Evolutionary conservation across 495 filamentous ascomycete genomes (phyloP).

Genomic region (Cladorrhinum samala): DNA sequence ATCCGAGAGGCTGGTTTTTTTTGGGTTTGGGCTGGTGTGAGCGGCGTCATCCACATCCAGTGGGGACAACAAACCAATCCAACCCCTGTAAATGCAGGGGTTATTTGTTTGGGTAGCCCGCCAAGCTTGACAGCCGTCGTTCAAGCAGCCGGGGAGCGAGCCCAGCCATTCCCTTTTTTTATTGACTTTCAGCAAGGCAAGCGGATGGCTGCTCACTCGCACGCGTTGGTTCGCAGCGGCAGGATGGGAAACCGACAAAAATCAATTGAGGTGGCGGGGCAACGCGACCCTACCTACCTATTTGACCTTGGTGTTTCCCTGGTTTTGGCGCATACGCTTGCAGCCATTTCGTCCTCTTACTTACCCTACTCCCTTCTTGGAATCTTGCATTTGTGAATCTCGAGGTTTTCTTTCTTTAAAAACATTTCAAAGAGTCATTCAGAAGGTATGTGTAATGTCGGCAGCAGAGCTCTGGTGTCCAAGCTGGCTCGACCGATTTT

Average conservation of each 20-base stretch:
- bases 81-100: too few species aligned
- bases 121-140: not conserved
- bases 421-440: too few species aligned
- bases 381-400: not conserved
- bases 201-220: not conserved
- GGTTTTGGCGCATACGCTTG: not conserved
- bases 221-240: too few species aligned
- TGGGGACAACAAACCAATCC: too few species aligned
- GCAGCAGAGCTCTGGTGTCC: too few species aligned
- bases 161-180: not conserved
- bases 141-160: not conserved
- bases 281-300: slow-evolving; percentile 1
- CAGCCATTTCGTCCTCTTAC: not conserved
- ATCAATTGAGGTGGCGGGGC: slow-evolving; percentile 4
- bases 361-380: not conserved
- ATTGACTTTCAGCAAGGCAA: not conserved
- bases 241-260: not conserved
- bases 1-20: not conserved
- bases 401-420: too few species aligned
- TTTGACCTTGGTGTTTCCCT: not conserved
- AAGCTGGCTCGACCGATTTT: too few species aligned
- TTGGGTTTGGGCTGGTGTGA: not conserved
- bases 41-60: not conserved
- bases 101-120: not conserved
- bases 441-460: too few species aligned